A percentile compares a stretch with the other conserved stretches of the same genome.
These are phyloP conservation scores for Globisporangium polare DNA, from an alignment of 352 stramenopile genomes.

Conservation along the genomic window DNA sequence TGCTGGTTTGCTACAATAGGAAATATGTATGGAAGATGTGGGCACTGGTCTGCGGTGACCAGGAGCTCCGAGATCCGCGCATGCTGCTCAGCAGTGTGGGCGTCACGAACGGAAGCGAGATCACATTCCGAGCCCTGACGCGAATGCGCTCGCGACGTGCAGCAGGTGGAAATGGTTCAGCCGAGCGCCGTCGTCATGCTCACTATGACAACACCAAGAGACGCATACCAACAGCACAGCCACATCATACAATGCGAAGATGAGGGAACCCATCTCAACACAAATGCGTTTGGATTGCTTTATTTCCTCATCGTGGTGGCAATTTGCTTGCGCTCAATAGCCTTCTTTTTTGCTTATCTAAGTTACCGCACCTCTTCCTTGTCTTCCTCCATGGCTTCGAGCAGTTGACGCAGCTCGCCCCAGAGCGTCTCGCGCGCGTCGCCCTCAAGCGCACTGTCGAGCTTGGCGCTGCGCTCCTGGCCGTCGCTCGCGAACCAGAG, in stretches of 20 bases:
- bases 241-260: background rate
- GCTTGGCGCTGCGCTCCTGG: slow-evolving; percentile 81
- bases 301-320: background rate
- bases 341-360: slow-evolving; percentile 4
- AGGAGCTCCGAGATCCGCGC: slow-evolving; percentile 13
- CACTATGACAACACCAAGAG: background rate
- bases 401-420: slow-evolving; percentile 61
- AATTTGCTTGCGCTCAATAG: background rate
- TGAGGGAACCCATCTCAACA: background rate
- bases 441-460: slow-evolving; percentile 87
- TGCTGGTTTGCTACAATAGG: background rate
- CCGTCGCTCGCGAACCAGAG: slow-evolving; percentile 89
- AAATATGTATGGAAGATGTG: slow-evolving; percentile 21
- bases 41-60: slow-evolving; percentile 11
- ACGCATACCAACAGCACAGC: background rate
- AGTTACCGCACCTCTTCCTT: slow-evolving; percentile 64
- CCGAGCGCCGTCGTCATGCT: background rate
- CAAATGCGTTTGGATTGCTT: background rate
- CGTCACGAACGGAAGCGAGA: slow-evolving; percentile 12
- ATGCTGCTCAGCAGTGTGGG: slow-evolving; percentile 10
- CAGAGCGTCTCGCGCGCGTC: slow-evolving; percentile 75
- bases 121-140: slow-evolving; percentile 13
- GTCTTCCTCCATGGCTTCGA: slow-evolving; percentile 80
- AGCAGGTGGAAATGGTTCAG: no score
- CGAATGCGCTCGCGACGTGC: slow-evolving; percentile 2